Conservation (phyloP, 176 grass and related monocot species). For the Alopecurus myosuroides region DNA sequence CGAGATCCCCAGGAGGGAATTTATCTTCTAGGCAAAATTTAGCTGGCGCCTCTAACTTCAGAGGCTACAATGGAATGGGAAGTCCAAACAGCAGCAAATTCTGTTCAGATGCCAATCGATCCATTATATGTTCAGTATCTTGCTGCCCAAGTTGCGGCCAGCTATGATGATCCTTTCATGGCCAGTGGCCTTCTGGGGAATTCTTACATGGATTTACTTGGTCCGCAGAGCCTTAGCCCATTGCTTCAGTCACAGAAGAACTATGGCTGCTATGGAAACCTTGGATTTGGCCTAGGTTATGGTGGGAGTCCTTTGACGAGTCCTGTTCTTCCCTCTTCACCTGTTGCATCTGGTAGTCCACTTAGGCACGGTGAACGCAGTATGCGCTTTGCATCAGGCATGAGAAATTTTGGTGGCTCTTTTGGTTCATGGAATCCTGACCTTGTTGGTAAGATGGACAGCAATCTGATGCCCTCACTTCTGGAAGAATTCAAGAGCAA, state of each 20-base stretch:
- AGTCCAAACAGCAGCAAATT: constrained; percentile 39
- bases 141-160: constrained; percentile 48
- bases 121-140: constrained; percentile 57
- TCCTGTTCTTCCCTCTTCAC: constrained; percentile 52
- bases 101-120: constrained; percentile 49
- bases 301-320: constrained; percentile 40
- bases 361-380: constrained; percentile 53
- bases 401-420: constrained; percentile 52
- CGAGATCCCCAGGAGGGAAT: constrained; percentile 47
- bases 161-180: constrained; percentile 44
- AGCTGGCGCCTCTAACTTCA: constrained; percentile 39
- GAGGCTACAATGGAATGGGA: constrained; percentile 47
- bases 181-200: constrained; percentile 29
- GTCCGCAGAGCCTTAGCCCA: constrained; percentile 46
- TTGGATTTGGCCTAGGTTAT: constrained; percentile 51
- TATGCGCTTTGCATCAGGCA: constrained; percentile 46
- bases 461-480: constrained; percentile 53
- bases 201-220: constrained; percentile 63
- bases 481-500: constrained; percentile 95
- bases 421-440: constrained; percentile 57
- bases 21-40: constrained; percentile 49
- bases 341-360: constrained; percentile 49
- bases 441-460: constrained; percentile 36
- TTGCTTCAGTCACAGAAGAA: constrained; percentile 63
- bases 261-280: constrained; percentile 55